A percentile compares a stretch with the other conserved stretches of the same genome.
Conservation (phyloP, 2,329 filamentous ascomycete species). For the Neofusicoccum sp. region DNA sequence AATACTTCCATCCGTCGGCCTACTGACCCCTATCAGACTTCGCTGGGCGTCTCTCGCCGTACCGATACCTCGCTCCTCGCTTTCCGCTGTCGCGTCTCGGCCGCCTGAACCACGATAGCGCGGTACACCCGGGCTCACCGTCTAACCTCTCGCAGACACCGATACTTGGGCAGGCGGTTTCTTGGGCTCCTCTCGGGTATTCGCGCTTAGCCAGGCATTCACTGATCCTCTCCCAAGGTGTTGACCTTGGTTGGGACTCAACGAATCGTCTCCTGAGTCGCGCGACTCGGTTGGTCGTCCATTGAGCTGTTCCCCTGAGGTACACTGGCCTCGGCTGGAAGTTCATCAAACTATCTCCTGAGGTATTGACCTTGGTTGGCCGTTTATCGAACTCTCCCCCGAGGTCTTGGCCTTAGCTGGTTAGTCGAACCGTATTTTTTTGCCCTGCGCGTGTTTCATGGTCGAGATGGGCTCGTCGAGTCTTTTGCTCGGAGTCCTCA, state of each 20-base stretch:
- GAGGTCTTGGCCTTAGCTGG: background rate
- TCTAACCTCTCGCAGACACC: background rate
- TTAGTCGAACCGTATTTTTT: constrained; percentile 4
- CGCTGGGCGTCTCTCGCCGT: background rate
- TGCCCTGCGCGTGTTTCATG: background rate
- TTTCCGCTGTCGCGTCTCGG: background rate
- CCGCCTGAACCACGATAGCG: background rate
- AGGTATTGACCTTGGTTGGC: constrained; percentile 1
- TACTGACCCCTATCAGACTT: background rate
- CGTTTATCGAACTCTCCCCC: background rate
- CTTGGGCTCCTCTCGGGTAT: background rate
- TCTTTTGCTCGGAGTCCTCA: background rate
- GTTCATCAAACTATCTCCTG: background rate
- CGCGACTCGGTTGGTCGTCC: background rate
- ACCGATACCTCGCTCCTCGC: background rate
- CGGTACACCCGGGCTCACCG: background rate
- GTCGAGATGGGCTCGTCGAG: background rate
- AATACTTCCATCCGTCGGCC: background rate
- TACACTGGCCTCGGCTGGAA: constrained; percentile 2
- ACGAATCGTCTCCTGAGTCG: background rate
- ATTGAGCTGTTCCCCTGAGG: constrained; percentile 3
- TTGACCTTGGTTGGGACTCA: background rate
- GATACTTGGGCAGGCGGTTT: background rate
- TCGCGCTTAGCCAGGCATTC: background rate
- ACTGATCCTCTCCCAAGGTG: background rate